Base-by-base conservation (phyloP, 352 stramenopile genomes). In the Phytophthora vignae region DNA sequence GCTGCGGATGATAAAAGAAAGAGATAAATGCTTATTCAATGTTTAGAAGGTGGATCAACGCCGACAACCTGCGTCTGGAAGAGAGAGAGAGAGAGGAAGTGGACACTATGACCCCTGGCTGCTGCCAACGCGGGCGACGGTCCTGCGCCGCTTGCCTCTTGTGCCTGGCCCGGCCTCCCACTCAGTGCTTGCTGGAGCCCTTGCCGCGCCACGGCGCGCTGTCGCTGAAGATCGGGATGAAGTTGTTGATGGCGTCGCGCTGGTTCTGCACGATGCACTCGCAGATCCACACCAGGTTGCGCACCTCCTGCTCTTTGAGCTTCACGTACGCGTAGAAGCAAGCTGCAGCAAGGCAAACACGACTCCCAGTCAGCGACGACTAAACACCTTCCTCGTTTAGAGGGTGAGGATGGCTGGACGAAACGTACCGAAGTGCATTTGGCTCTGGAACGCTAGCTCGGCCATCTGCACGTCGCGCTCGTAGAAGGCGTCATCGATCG, bases 271-370 rank as follows among this genome's bases (percentile, higher is more conserved):
- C 89, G 73, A 99, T 99, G 81, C 98, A 99, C 82, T 99, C 98
- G 69, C 88, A 98, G 84, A 99, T 99, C 98, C 98, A 99, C 59
- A 99, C 97, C 62, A 99, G 90, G 85, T 99, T 99, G 71, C 98
- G 94, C 73, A 99, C 98, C 77, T 99, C 98, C 86, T 99, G 97
- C 82, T 99, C 97, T 94, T 99, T 99, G 63, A 99, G 89, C 89
- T 99, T 99, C 46, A 99, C 94, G 83, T 99, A 99, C 53, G 97
- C 96, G 87, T 99, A 99, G 83, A 99, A 99, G 69, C 91, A 95
- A 9, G 81, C 84, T 91, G 58, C 8, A 38, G 14, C 42, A 56
- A 46, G 22, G 46, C 49, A 63, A 64, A 65, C 40, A 21, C 40
- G 40, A 42, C 11, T 42, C 22, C 36, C 4, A 42, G 36, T 42